A percentile compares a stretch with the other conserved stretches of the same genome.
Conservation (phyloP, 192 early-diverging fungal species). For the Phlyctochytrium planicorne region DNA sequence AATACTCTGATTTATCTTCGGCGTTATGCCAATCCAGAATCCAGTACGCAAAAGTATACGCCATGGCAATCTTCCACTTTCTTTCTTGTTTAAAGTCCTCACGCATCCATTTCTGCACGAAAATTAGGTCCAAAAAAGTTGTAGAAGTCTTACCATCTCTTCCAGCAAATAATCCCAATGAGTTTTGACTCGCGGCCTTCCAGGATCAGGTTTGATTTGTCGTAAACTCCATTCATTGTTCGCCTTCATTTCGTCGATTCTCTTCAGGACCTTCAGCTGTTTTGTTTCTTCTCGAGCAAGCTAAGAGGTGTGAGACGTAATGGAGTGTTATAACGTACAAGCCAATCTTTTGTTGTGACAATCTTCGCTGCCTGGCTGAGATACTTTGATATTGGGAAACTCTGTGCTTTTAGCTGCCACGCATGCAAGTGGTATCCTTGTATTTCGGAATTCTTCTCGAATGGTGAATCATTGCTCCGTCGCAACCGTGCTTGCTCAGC, state of each 20-base stretch:
- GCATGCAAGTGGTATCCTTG: slow-evolving; percentile 47
- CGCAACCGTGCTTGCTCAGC: too few relatives aligned
- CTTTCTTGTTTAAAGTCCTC: slow-evolving; percentile 81
- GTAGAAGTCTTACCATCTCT: slow-evolving; percentile 63
- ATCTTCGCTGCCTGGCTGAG: slow-evolving; percentile 66
- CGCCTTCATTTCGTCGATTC: slow-evolving; percentile 71
- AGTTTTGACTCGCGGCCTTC: slow-evolving; percentile 55
- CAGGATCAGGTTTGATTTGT: slow-evolving; percentile 66
- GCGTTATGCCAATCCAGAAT: slow-evolving; percentile 75
- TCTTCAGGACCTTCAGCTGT: slow-evolving; percentile 58
- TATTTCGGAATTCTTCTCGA: background rate
- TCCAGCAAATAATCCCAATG: slow-evolving; percentile 78
- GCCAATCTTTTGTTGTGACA: slow-evolving; percentile 75
- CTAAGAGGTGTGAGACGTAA: slow-evolving; percentile 28
- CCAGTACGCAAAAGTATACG: slow-evolving; percentile 61
- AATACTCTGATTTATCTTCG: slow-evolving; percentile 64
- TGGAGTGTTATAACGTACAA: slow-evolving; percentile 36
- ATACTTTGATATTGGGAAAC: slow-evolving; percentile 57
- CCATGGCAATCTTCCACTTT: slow-evolving; percentile 76
- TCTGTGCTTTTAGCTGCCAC: slow-evolving; percentile 51
- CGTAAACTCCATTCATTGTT: slow-evolving; percentile 70
- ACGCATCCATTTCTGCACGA: slow-evolving; percentile 69
- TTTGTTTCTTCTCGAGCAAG: slow-evolving; percentile 76
- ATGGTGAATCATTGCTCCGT: too few relatives aligned
- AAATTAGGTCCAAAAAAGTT: slow-evolving; percentile 1